Base-by-base conservation (phyloP, 148 eudicot genomes). In the Nepenthes gracilis region DNA sequence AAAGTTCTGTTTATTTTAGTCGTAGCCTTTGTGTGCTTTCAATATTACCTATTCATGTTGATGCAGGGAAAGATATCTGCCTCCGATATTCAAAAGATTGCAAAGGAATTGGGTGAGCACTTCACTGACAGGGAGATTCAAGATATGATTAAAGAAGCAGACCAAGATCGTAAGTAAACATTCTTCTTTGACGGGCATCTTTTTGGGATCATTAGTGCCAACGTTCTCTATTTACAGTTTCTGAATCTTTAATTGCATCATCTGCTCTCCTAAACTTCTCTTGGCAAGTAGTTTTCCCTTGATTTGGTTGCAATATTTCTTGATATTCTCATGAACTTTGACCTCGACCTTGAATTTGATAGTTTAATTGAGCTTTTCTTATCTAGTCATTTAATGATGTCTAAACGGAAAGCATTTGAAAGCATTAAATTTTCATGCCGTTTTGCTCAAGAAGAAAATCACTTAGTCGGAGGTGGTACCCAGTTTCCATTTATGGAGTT, bases 61-160 rank as follows among this genome's bases (percentile, higher is more conserved):
- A 49, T 57, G 12, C 59, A 64, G 67, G 67, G 67, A 54, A 64
- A 43, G 58, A 64, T 64, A 64, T 64, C 67, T 53, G 59, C 51
- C 33, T 43, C 51, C 15, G 67, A 64, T 35, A 64, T 64, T 64
- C 58, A 54, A 33, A 23, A 23, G 23, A 54, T 43, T 13, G 36
- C 54, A 54, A 14, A n/a, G 6, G 58, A 64, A 32, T 34, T 64
- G 43, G 40, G 58, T 32, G 67, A 64, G 59, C 33, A 45, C 67
- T 64, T 64, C 59, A 36, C 35, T 12, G 59, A 54, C 15, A 40
- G 35, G 10, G 67, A 64, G 50, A 54, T 64, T 5, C 14, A 23
- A 9, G 67, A 64, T 2, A 53, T 64, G 67, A 64, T 54, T 43
- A 49, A 54, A 54, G 67, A 38, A 36, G 67, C 59, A n/a, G 59